Evolutionary conservation across 1,139 yeast species (phyloP).

Genomic region (Casaregolazyma suthepensis): DNA sequence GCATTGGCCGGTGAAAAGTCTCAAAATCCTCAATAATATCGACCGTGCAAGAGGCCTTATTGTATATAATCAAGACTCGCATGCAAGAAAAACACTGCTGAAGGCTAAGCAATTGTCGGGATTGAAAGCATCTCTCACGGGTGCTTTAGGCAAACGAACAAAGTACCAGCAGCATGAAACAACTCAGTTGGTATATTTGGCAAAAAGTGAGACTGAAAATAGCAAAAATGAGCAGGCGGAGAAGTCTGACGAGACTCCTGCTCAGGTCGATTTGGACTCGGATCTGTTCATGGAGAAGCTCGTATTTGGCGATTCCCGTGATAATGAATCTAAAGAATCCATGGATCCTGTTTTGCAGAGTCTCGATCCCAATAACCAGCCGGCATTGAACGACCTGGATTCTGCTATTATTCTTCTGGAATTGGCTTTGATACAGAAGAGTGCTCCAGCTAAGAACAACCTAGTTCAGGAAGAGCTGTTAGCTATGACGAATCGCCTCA

Average conservation of each 20-base stretch:
- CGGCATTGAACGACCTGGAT: constrained; percentile 65
- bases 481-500: constrained; percentile 67
- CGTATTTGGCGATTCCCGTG: constrained; percentile 28
- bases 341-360: constrained; percentile 52
- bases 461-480: constrained; percentile 75
- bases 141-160: constrained; percentile 84
- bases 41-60: constrained; percentile 56
- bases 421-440: constrained; percentile 56
- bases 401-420: constrained; percentile 65
- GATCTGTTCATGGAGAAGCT: constrained; percentile 79
- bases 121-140: constrained; percentile 65
- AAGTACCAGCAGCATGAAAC: constrained; percentile 68
- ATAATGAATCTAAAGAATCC: constrained; percentile 41
- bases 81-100: constrained; percentile 50
- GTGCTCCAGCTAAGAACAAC: constrained; percentile 63
- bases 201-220: constrained; percentile 43
- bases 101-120: constrained; percentile 51
- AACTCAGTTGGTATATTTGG: constrained; percentile 73
- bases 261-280: constrained; percentile 56
- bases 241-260: constrained; percentile 16
- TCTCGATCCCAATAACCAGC: constrained; percentile 80
- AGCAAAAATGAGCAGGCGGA: constrained; percentile 14
- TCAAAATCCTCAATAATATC: constrained; percentile 40
- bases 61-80: constrained; percentile 52
- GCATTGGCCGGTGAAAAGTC: constrained; percentile 19